Conservation (phyloP, 2,329 filamentous ascomycete species). For the Arachnopeziza araneosa region DNA sequence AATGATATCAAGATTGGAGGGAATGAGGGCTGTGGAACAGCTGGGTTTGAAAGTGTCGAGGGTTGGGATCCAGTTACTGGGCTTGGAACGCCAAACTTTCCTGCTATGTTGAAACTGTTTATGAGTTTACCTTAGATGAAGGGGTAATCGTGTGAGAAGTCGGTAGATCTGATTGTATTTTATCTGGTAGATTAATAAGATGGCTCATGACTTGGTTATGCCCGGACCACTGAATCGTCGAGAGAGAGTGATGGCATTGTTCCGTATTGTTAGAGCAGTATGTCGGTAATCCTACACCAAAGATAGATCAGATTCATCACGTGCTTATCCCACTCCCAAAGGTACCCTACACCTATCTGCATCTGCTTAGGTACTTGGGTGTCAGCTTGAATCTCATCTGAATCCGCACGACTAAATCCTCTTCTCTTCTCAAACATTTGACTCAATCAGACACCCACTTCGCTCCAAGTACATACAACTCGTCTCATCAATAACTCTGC, state of each 20-base stretch:
- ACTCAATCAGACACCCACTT: no score
- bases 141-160: background rate
- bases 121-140: constrained; percentile 21
- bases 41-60: constrained; percentile 27
- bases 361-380: no score
- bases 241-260: background rate
- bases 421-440: no score
- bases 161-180: background rate
- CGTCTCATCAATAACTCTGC: background rate
- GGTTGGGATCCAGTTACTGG: constrained; percentile 34
- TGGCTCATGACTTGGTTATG: background rate
- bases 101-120: constrained; percentile 22
- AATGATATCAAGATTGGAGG: constrained; percentile 31
- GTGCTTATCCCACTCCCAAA: background rate
- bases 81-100: constrained; percentile 29
- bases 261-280: background rate
- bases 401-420: no score
- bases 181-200: background rate
- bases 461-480: no score
- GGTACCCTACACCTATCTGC: no score
- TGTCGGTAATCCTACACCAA: background rate
- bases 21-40: constrained; percentile 30
- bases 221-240: background rate
- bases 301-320: background rate
- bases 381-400: no score